Conservation (phyloP, 192 early-diverging fungal genomes). For the Neocallimastix lanati region DNA sequence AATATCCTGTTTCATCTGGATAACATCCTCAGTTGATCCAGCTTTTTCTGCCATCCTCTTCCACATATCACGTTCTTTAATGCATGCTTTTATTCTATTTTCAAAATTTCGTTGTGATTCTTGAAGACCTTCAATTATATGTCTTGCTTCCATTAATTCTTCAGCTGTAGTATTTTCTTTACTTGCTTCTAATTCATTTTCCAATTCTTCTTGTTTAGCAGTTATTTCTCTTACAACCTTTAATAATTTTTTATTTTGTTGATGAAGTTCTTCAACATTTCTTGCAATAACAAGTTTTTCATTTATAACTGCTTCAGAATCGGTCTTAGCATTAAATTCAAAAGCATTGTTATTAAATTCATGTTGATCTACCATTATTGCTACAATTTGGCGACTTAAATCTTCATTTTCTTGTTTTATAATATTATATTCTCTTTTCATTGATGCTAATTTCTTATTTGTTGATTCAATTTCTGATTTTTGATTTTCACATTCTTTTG, state of each 20-base stretch:
- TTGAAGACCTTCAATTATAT: neutral
- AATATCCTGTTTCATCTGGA: neutral
- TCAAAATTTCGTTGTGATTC: neutral
- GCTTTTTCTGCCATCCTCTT: neutral
- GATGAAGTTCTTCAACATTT: neutral
- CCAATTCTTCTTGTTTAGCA: neutral
- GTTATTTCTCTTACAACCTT: neutral
- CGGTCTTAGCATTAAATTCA: neutral
- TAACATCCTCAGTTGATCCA: neutral
- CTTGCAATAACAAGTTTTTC: neutral
- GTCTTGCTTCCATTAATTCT: neutral
- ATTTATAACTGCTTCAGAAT: neutral
- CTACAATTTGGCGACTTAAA: neutral
- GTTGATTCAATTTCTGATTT: neutral
- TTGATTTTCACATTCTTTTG: neutral
- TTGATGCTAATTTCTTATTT: neutral
- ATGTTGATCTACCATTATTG: neutral
- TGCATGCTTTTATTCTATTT: neutral
- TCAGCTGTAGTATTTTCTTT: neutral
- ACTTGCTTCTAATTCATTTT: neutral
- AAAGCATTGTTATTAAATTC: neutral
- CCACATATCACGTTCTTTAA: neutral
- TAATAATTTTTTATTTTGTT: neutral
- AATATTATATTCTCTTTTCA: neutral
- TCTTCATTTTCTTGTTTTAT: neutral